Percentiles rank a stretch among this genome's conserved stretches.
phyloP scores from a whole-genome alignment of 2,329 filamentous ascomycete genomes.

The Drechslerella stenobrocha region DNA sequence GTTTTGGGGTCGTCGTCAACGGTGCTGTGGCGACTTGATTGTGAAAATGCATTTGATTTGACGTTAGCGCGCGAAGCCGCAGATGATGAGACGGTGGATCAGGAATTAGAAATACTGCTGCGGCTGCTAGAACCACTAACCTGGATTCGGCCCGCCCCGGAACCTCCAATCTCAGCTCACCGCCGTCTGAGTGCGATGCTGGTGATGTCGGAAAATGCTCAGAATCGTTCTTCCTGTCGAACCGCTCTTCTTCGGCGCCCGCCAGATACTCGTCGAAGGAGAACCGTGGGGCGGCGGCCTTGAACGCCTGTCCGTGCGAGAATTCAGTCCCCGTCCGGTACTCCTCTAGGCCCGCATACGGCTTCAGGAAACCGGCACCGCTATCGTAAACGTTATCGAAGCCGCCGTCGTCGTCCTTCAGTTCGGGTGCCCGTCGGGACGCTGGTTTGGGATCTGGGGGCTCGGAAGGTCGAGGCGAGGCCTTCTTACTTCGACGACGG shows the following conservation, averaged over 20 bases:
- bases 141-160: constrained; percentile 31
- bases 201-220: constrained; percentile 14
- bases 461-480: constrained; percentile 17
- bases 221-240: not conserved
- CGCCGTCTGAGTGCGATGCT: not conserved
- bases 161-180: constrained; percentile 4
- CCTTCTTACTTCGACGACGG: constrained; percentile 13
- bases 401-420: constrained; percentile 5
- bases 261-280: no score
- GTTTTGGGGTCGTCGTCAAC: no score
- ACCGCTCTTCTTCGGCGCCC: no score
- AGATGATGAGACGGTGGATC: not conserved
- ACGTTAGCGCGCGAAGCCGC: not conserved
- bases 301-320: no score
- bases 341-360: no score
- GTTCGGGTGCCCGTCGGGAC: constrained; percentile 16
- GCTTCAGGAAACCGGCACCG: not conserved
- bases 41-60: no score
- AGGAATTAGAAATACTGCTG: constrained; percentile 14
- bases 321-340: no score
- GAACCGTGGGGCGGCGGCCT: no score
- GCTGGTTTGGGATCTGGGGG: constrained; percentile 25
- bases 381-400: constrained; percentile 9
- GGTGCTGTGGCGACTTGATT: no score
- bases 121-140: constrained; percentile 44